phyloP scores from a whole-genome alignment of 345 rosid species.

The Dovyalis caffra region DNA sequence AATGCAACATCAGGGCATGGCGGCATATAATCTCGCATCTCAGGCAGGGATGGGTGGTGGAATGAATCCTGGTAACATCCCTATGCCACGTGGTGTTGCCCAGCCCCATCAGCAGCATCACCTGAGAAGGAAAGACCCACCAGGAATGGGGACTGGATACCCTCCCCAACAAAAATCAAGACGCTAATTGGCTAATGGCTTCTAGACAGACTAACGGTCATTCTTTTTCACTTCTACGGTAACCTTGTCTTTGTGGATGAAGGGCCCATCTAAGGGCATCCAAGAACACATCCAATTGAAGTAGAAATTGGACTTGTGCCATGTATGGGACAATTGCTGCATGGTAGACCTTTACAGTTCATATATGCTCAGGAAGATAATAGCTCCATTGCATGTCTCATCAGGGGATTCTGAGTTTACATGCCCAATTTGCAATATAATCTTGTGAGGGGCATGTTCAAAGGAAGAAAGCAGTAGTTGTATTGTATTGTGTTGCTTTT shows the following conservation, averaged over 20 bases:
- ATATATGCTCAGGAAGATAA: background rate
- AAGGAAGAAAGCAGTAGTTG: background rate
- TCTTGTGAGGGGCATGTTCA: background rate
- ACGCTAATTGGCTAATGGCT: conserved; percentile 44
- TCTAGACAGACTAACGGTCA: background rate
- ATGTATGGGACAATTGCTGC: background rate
- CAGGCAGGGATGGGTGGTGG: conserved; percentile 67
- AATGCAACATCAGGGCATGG: conserved; percentile 75
- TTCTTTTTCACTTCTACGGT: background rate
- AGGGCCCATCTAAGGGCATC: background rate
- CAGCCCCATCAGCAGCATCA: conserved; percentile 76
- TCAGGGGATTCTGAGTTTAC: background rate
- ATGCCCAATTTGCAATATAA: background rate
- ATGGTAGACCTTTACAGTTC: background rate
- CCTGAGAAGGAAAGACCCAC: conserved; percentile 78
- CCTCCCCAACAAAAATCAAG: conserved; percentile 87
- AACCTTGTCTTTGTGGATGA: background rate
- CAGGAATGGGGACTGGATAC: conserved; percentile 76
- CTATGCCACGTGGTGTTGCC: conserved; percentile 69
- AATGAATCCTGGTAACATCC: conserved; percentile 72
- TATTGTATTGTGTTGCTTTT: background rate
- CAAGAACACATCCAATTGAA: background rate
- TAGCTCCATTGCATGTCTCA: background rate
- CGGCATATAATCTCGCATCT: conserved; percentile 57
- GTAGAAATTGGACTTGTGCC: background rate